phyloP scores from a whole-genome alignment of 2,329 filamentous ascomycete genomes.

The Xylariomycetidae sp. region DNA sequence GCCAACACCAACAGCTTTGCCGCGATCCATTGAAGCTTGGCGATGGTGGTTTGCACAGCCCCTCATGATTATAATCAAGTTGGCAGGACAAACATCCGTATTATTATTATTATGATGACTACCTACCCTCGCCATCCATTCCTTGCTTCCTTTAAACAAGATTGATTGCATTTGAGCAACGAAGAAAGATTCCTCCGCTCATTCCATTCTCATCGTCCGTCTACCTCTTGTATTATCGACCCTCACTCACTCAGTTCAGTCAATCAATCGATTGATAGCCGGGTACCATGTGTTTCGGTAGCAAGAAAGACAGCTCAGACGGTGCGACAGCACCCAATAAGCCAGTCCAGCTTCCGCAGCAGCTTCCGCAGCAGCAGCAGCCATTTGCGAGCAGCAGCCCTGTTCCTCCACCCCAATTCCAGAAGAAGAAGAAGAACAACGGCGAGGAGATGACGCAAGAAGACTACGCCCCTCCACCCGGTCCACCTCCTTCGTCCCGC shows the following conservation, averaged over 20 bases:
- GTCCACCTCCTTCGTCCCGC: constrained; percentile 11
- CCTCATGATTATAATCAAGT: too few species aligned
- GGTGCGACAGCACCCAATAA: constrained; percentile 24
- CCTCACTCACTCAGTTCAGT: constrained; percentile 1
- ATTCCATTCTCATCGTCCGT: not conserved
- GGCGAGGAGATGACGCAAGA: constrained; percentile 15
- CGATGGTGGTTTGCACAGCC: too few species aligned
- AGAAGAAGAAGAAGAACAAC: constrained; percentile 2
- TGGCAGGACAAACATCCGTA: too few species aligned
- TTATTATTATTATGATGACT: too few species aligned
- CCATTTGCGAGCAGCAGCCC: constrained; percentile 9
- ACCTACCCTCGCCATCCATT: too few species aligned
- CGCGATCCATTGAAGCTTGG: too few species aligned
- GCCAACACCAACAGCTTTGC: too few species aligned
- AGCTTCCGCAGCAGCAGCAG: not conserved
- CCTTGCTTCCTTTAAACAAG: too few species aligned
- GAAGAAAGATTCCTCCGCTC: too few species aligned
- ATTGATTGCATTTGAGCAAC: too few species aligned
- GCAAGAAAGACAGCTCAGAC: constrained; percentile 35
- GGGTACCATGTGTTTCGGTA: constrained; percentile 48
- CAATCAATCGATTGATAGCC: not conserved
- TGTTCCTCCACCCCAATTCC: constrained; percentile 15
- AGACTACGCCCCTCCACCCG: constrained; percentile 24
- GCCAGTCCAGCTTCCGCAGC: not conserved
- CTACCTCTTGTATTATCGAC: not conserved